These are phyloP conservation scores for Oidium heveae DNA, from an alignment of 2,329 filamentous ascomycete genomes.

Conservation along the genomic window DNA sequence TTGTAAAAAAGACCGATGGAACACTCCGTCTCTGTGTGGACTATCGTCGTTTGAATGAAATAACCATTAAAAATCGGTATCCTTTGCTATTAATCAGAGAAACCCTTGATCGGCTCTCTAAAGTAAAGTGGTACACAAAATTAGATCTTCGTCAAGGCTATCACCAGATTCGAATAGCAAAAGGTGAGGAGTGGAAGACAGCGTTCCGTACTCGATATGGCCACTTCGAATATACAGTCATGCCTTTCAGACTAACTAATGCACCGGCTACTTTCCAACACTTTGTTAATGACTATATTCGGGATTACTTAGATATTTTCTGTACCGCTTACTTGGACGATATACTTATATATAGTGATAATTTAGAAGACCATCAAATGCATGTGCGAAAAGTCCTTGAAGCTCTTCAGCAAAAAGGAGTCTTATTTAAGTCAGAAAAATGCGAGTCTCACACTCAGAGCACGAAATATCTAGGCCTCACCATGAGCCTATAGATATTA, in stretches of 20 bases:
- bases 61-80: background rate
- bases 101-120: background rate
- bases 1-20: background rate
- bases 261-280: background rate
- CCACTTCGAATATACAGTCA: background rate
- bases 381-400: background rate
- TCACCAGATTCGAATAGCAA: conserved; percentile 1
- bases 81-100: background rate
- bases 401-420: background rate
- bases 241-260: conserved; percentile 1
- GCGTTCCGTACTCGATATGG: background rate
- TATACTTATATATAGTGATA: background rate
- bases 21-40: background rate
- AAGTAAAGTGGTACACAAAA: background rate
- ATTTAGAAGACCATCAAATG: background rate
- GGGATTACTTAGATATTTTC: conserved; percentile 1
- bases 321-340: background rate
- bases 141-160: background rate
- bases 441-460: background rate
- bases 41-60: background rate
- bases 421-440: background rate
- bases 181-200: background rate
- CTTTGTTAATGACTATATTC: background rate
- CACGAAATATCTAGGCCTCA: background rate
- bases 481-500: background rate